These are phyloP conservation scores for Claviceps sp. DNA, from an alignment of 2,329 filamentous ascomycete species.

Conservation along the genomic window DNA sequence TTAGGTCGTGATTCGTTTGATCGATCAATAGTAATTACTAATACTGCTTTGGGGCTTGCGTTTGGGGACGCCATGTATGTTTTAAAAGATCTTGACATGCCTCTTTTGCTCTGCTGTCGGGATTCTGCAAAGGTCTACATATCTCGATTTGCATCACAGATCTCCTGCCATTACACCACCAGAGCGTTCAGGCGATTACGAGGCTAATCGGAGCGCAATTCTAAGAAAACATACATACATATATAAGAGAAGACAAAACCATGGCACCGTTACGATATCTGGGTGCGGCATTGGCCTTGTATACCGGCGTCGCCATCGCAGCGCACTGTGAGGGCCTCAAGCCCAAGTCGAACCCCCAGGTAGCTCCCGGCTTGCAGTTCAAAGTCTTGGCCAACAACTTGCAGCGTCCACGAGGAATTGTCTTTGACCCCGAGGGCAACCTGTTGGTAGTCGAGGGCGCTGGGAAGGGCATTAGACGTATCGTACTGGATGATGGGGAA, in stretches of 20 bases:
- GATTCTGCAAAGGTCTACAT: no score
- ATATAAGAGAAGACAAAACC: neutral
- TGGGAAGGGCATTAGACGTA: conserved; percentile 18
- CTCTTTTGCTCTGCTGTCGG: no score
- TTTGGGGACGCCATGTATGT: no score
- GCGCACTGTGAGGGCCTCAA: conserved; percentile 4
- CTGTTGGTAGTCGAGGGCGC: conserved; percentile 22
- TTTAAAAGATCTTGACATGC: no score
- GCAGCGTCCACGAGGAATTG: conserved; percentile 17
- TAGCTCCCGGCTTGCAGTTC: conserved; percentile 14
- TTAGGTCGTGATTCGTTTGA: no score
- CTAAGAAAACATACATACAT: neutral
- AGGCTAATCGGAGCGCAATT: no score
- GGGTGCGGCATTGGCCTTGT: neutral
- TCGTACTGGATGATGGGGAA: conserved; percentile 19
- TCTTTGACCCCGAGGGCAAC: conserved; percentile 23
- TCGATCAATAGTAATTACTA: no score
- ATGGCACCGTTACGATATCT: neutral
- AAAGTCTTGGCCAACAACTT: conserved; percentile 16
- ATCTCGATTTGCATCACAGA: no score
- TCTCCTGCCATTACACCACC: no score
- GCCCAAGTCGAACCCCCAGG: conserved; percentile 7
- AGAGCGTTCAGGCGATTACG: no score
- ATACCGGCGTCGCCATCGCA: neutral
- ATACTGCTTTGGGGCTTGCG: no score